Base-by-base conservation (phyloP, 352 stramenopile species). In the Phytopythium aichiense region DNA sequence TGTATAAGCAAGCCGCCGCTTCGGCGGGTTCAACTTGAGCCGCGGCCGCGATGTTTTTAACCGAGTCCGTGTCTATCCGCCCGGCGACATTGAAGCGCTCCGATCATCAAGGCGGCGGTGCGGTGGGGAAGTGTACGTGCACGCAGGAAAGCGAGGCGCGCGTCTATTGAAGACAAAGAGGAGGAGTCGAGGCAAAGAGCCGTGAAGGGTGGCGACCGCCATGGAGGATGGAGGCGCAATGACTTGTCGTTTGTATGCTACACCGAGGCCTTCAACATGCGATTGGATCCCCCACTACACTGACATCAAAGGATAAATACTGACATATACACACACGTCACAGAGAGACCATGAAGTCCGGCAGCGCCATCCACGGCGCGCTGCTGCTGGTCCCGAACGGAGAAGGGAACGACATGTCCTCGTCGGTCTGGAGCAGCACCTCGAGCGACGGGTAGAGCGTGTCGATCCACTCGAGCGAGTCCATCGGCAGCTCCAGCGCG, bases 381-480 rank as follows among this genome's bases (percentile, higher is more conserved):
- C 12, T 7, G 45, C 6, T 31, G 45, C 45, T 31, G 45, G 8
- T 15, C 9, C 2, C 12, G 35, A 16, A 40, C 35, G 35, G 35
- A 7, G n/a, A 20, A 23, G 40, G 16, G 0, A 15, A n/a, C 4
- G 16, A 7, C 37, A 33, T 25, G 42, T 57, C 37, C 40, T 60
- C 61, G 37, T 71, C 64, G 13, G 71, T 52, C 23, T 74, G 49
- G 51, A 73, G 40, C 38, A 64, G 63, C 28, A 74, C 55, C 38
- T 88, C 74, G 38, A 90, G 67, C 55, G 81, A 81, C 40, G 78
- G 70, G 54, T 88, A 90, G 42, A 90, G 66, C n/a, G 72, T 72
- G 68, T 90, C 81, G 48, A 90, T 76, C 78, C 78, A 90, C 31
- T 81, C 69, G 25, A 80, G 55, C 54, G 69, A 77, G 57, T 56